phyloP scores from a whole-genome alignment of 1,139 yeast genomes.

The Protomyces lactucae-debilis region DNA sequence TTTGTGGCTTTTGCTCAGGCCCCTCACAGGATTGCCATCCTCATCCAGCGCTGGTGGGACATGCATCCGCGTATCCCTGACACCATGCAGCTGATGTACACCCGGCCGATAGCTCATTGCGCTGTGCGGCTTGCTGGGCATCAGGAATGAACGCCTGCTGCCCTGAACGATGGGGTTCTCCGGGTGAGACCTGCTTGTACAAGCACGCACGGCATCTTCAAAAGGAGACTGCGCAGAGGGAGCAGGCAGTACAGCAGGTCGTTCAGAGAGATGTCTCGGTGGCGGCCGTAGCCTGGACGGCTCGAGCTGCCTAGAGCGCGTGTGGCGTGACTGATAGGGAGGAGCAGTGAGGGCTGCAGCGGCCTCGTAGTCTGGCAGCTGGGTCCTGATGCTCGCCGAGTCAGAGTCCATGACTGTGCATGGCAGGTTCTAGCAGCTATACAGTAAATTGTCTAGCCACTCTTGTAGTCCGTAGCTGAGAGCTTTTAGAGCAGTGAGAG shows the following conservation, averaged over 20 bases:
- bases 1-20: background rate
- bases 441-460: no score
- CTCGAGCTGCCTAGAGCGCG: background rate
- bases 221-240: background rate
- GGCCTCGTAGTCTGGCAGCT: background rate
- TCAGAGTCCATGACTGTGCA: background rate
- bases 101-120: background rate
- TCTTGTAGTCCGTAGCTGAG: no score
- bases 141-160: background rate
- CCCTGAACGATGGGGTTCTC: background rate
- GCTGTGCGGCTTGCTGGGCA: background rate
- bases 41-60: conserved; percentile 9
- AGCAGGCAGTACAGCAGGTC: background rate
- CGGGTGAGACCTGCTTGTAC: background rate
- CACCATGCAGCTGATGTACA: conserved; percentile 8
- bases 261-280: background rate
- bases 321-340: background rate
- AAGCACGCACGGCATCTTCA: background rate
- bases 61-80: conserved; percentile 14
- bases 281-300: background rate
- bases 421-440: background rate
- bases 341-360: background rate
- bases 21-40: conserved; percentile 6
- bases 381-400: background rate
- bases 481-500: no score